Conservation (phyloP, 1,284 basidiomycete genomes). For the Termitomyces sp. region DNA sequence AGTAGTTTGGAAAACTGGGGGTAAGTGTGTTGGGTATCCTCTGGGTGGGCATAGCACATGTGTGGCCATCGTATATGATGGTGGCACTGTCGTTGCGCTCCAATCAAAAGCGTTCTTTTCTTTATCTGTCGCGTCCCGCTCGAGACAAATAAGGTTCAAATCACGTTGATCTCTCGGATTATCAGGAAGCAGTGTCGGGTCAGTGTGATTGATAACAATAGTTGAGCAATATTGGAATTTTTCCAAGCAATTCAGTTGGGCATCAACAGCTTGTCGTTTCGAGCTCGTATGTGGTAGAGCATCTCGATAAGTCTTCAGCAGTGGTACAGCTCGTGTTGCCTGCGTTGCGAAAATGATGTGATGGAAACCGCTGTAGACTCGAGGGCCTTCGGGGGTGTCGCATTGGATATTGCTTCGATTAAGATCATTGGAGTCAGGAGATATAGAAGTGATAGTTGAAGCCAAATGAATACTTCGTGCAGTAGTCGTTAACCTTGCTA, state of each 20-base stretch:
- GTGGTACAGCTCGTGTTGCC: conserved; percentile 50
- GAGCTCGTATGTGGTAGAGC: conserved; percentile 26
- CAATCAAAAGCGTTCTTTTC: conserved; percentile 8
- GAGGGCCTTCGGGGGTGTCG: conserved; percentile 22
- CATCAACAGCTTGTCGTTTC: conserved; percentile 27
- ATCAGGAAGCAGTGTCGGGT: conserved; percentile 50
- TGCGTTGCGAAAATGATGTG: conserved; percentile 70
- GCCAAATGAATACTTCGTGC: conserved; percentile 48
- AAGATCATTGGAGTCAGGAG: conserved; percentile 28
- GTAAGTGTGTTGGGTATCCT: conserved; percentile 25
- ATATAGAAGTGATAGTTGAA: conserved; percentile 42
- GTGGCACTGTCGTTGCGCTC: conserved; percentile 26
- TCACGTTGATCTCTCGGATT: conserved; percentile 47
- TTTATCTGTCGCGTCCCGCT: conserved; percentile 6
- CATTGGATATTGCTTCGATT: conserved; percentile 34
- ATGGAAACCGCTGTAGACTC: conserved; percentile 43
- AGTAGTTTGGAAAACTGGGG: conserved; percentile 64
- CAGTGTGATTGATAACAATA: conserved; percentile 69
- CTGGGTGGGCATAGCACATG: conserved; percentile 37
- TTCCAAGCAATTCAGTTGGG: conserved; percentile 37
- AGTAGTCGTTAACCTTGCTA: conserved; percentile 36
- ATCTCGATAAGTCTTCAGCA: conserved; percentile 39
- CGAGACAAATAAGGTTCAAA: conserved; percentile 52
- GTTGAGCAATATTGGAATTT: conserved; percentile 45
- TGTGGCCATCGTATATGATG: conserved; percentile 63